phyloP scores from a whole-genome alignment of 768 basidiomycete genomes.

The Chiua virens region DNA sequence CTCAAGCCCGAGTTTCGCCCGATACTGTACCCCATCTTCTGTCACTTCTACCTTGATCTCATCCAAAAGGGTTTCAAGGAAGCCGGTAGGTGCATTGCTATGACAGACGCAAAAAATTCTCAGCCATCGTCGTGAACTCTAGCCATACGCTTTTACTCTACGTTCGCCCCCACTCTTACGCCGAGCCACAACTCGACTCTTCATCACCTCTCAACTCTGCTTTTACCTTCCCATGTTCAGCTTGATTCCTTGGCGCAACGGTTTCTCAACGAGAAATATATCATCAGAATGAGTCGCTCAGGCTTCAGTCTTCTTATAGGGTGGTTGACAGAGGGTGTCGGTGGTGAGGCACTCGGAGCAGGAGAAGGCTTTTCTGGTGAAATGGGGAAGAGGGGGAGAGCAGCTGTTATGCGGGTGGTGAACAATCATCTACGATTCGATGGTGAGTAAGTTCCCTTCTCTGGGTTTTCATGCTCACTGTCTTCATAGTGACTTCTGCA shows the following conservation, averaged over 20 bases:
- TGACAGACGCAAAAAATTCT: background rate
- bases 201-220: constrained; percentile 76
- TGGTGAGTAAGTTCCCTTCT: constrained; percentile 47
- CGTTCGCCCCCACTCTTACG: constrained; percentile 67
- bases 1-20: constrained; percentile 87
- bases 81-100: constrained; percentile 59
- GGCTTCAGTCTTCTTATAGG: constrained; percentile 90
- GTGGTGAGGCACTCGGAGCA: constrained; percentile 80
- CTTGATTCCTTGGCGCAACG: constrained; percentile 81
- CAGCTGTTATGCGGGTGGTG: constrained; percentile 89
- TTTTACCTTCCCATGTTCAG: constrained; percentile 81
- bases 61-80: constrained; percentile 88
- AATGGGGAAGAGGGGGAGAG: constrained; percentile 79
- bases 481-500: constrained; percentile 61
- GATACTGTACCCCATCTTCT: constrained; percentile 93
- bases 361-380: constrained; percentile 81
- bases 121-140: constrained; percentile 12
- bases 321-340: constrained; percentile 92
- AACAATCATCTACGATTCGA: constrained; percentile 92
- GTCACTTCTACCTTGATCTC: constrained; percentile 95
- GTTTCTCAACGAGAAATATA: constrained; percentile 89
- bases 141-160: constrained; percentile 76
- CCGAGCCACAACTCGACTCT: constrained; percentile 66
- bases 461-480: constrained; percentile 18
- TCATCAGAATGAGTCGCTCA: constrained; percentile 84